phyloP scores from a whole-genome alignment of 73 alveolate genomes.

The Effrenium voratum region DNA sequence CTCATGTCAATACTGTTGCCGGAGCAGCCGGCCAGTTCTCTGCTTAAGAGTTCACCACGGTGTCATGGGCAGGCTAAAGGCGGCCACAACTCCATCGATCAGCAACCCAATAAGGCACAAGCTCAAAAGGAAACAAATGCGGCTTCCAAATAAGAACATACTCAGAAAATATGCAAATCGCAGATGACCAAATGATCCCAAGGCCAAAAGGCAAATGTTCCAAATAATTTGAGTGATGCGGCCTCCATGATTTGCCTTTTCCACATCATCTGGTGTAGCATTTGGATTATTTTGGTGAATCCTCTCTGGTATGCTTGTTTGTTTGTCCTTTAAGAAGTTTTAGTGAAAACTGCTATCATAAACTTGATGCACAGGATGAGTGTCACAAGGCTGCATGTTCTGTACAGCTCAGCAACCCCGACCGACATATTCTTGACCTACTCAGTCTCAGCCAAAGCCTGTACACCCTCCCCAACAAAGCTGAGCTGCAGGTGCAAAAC shows the following conservation, averaged over 20 bases:
- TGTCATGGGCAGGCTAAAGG: constrained; percentile 18
- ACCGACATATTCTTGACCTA: background rate
- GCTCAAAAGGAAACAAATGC: constrained; percentile 29
- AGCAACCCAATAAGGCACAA: constrained; percentile 18
- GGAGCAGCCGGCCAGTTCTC: too few relatives aligned
- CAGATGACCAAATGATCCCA: constrained; percentile 23
- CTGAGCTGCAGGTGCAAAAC: too few relatives aligned
- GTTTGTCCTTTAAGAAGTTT: constrained; percentile 16
- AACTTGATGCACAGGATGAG: constrained; percentile 21
- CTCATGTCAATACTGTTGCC: too few relatives aligned
- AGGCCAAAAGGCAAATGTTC: constrained; percentile 32
- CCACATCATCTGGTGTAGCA: constrained; percentile 36
- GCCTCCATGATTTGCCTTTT: constrained; percentile 9
- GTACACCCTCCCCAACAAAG: too few relatives aligned
- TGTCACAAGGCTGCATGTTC: background rate
- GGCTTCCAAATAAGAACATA: constrained; percentile 2
- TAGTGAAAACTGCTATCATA: constrained; percentile 16
- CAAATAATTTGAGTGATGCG: constrained; percentile 15
- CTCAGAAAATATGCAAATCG: too few relatives aligned
- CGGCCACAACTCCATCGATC: constrained; percentile 6
- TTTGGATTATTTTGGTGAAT: background rate
- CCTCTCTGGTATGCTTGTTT: background rate
- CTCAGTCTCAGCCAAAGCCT: too few relatives aligned
- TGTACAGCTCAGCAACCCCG: background rate
- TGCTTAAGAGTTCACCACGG: too few relatives aligned